These are phyloP conservation scores for Tulasnella sp. DNA, from an alignment of 768 basidiomycete genomes.

Conservation along the genomic window DNA sequence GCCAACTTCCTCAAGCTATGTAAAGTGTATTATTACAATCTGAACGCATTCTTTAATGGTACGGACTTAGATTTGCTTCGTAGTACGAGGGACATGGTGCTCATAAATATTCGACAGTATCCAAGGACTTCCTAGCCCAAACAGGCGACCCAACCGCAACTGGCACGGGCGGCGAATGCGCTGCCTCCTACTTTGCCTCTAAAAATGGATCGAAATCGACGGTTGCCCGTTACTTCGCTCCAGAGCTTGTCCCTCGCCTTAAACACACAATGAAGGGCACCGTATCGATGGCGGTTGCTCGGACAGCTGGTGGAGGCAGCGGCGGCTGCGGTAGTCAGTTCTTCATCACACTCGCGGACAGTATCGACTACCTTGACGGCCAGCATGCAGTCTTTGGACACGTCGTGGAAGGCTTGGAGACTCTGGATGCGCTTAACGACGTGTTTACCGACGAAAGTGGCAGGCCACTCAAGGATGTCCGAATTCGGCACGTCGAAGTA, in stretches of 20 bases:
- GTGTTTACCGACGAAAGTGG: constrained; percentile 81
- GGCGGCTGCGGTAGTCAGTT: constrained; percentile 94
- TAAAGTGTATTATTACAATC: constrained; percentile 93
- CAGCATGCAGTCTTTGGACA: constrained; percentile 91
- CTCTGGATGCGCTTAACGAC: constrained; percentile 86
- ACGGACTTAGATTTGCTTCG: constrained; percentile 22
- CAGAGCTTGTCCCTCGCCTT: constrained; percentile 65
- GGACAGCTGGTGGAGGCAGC: constrained; percentile 48
- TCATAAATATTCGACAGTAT: constrained; percentile 42
- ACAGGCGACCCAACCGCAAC: constrained; percentile 93
- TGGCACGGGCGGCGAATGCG: constrained; percentile 84
- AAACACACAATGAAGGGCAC: constrained; percentile 82
- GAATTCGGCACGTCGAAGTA: constrained; percentile 92
- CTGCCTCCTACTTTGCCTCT: constrained; percentile 67
- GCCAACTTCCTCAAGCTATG: constrained; percentile 97
- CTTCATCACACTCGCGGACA: constrained; percentile 85
- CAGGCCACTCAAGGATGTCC: constrained; percentile 83
- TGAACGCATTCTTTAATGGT: constrained; percentile 99
- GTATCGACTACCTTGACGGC: constrained; percentile 91
- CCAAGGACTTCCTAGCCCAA: constrained; percentile 95
- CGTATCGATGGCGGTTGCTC: constrained; percentile 95
- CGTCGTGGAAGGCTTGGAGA: constrained; percentile 89
- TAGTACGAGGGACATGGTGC: not conserved
- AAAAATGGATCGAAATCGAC: constrained; percentile 20
- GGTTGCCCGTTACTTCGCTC: constrained; percentile 73